Evolutionary conservation across 2,329 filamentous ascomycete genomes (phyloP).

Genomic region (Aspergillus sergii): DNA sequence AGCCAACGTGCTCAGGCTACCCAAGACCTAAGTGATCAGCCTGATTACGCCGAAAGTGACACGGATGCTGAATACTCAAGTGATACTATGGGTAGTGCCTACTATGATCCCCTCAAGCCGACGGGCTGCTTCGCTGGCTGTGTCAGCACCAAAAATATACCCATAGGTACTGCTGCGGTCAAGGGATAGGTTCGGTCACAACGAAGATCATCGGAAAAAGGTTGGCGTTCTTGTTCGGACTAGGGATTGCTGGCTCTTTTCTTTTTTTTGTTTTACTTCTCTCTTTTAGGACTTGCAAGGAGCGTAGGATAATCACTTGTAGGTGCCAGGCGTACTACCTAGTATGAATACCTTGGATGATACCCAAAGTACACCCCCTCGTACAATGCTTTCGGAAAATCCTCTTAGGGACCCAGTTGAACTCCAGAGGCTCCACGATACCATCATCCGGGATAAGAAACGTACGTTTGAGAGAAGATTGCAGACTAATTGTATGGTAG

Average conservation of each 20-base stretch:
- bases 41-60: conserved; percentile 67
- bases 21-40: conserved; percentile 4
- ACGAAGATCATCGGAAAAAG: neutral
- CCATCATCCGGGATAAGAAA: neutral
- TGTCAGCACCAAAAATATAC: conserved; percentile 21
- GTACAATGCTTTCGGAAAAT: neutral
- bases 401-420: neutral
- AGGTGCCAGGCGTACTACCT: neutral
- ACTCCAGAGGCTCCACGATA: neutral
- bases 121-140: conserved; percentile 52
- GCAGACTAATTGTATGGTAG: neutral
- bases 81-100: conserved; percentile 41
- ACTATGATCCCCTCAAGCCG: conserved; percentile 56
- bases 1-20: conserved; percentile 3
- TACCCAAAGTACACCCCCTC: neutral
- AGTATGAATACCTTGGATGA: neutral
- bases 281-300: neutral
- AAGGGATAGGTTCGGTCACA: neutral
- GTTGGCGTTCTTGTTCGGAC: neutral
- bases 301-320: neutral
- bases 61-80: conserved; percentile 66
- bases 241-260: neutral
- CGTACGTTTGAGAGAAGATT: neutral
- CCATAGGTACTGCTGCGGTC: conserved; percentile 17
- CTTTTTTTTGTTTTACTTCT: neutral